phyloP scores from a whole-genome alignment of 352 stramenopile species.

The Globisporangium paroecandrum region DNA sequence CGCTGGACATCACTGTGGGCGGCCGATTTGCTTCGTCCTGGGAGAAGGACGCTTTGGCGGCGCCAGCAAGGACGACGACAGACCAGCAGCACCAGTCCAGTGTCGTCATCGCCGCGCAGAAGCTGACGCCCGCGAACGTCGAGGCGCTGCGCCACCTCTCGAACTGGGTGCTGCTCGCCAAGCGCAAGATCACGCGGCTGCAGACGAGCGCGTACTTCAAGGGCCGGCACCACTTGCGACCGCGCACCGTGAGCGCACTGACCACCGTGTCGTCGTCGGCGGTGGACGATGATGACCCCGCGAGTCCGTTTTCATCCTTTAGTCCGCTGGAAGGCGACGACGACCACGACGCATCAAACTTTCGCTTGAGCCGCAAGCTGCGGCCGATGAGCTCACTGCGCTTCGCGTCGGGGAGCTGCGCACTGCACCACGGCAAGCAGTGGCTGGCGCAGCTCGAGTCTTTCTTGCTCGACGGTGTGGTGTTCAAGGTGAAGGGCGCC shows the following conservation, averaged over 20 bases:
- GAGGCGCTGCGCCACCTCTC: slow-evolving; percentile 69
- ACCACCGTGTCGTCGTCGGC: slow-evolving; percentile 30
- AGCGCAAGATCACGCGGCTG: slow-evolving; percentile 63
- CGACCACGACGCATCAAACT: slow-evolving; percentile 38
- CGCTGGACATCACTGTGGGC: slow-evolving; percentile 42
- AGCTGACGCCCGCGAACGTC: slow-evolving; percentile 60
- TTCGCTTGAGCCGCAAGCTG: slow-evolving; percentile 69
- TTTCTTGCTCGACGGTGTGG: slow-evolving; percentile 52
- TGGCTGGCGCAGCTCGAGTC: slow-evolving; percentile 75
- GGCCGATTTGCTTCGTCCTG: slow-evolving; percentile 30
- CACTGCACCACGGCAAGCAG: slow-evolving; percentile 46
- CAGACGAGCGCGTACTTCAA: slow-evolving; percentile 36
- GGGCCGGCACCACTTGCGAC: slow-evolving; percentile 20
- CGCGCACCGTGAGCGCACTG: slow-evolving; percentile 45
- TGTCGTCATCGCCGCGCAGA: slow-evolving; percentile 13
- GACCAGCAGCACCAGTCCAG: background rate
- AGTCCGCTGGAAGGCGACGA: slow-evolving; percentile 21
- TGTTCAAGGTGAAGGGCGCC: slow-evolving; percentile 32
- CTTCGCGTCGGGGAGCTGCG: slow-evolving; percentile 63
- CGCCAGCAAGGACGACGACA: background rate
- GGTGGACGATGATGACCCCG: slow-evolving; percentile 11
- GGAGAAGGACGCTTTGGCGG: background rate
- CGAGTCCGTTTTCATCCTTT: slow-evolving; percentile 10
- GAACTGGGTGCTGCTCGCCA: slow-evolving; percentile 78
- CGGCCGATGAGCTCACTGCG: slow-evolving; percentile 77